Percentiles rank a stretch among this genome's conserved stretches.
phyloP scores from a whole-genome alignment of 495 filamentous ascomycete species.

The Penicillium ucsense region DNA sequence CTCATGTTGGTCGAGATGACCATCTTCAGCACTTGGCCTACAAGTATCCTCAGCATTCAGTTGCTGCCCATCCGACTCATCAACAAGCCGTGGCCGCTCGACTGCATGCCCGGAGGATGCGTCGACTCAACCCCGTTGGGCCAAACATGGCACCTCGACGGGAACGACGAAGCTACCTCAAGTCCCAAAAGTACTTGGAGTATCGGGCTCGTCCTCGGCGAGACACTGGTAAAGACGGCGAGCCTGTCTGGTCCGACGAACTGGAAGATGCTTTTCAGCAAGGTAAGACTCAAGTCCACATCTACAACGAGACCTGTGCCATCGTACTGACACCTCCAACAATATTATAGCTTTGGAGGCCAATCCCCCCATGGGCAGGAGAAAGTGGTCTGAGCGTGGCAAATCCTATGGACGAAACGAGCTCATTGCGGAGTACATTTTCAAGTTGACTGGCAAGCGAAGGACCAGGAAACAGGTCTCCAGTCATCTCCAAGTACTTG shows the following conservation, averaged over 20 bases:
- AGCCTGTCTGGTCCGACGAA: constrained; percentile 68
- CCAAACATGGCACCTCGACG: constrained; percentile 23
- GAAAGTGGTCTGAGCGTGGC: constrained; percentile 62
- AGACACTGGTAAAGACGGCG: constrained; percentile 42
- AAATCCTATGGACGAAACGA: constrained; percentile 83
- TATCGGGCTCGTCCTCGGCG: constrained; percentile 65
- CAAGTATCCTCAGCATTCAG: constrained; percentile 32
- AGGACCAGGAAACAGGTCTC: constrained; percentile 83
- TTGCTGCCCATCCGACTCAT: constrained; percentile 25
- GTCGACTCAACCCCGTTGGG: constrained; percentile 30
- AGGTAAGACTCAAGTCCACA: constrained; percentile 43
- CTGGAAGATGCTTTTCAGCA: constrained; percentile 84
- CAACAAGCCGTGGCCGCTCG: constrained; percentile 25
- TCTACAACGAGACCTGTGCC: too few relatives aligned
- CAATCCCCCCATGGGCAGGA: constrained; percentile 72
- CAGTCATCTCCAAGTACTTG: constrained; percentile 95
- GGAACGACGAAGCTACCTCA: constrained; percentile 30
- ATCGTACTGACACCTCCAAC: too few relatives aligned
- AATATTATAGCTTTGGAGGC: constrained; percentile 57
- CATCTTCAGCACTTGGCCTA: constrained; percentile 29
- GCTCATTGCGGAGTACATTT: constrained; percentile 77
- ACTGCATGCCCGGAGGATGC: constrained; percentile 29
- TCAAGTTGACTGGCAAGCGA: constrained; percentile 52
- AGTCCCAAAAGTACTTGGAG: constrained; percentile 40
- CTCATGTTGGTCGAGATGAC: constrained; percentile 27